Conservation (phyloP, 2,329 filamentous ascomycete species). For the Colletotrichum agaves region DNA sequence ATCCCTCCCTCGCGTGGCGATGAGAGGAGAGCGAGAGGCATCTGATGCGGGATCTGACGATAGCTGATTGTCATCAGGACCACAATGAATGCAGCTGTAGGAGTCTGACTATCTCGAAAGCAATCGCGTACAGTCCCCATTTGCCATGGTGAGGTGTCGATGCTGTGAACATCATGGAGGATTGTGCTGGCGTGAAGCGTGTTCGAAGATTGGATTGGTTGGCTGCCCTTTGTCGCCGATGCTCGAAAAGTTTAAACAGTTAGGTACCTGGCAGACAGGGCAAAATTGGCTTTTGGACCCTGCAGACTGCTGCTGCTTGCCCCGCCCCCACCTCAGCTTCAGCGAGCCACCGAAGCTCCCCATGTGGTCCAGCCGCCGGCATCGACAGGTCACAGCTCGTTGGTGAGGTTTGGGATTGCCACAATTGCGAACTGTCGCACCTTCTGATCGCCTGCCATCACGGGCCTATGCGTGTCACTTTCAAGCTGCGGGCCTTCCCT, state of each 20-base stretch:
- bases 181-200: background rate
- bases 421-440: background rate
- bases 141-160: too few species aligned
- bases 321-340: constrained; percentile 11
- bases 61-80: background rate
- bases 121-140: too few species aligned
- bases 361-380: constrained; percentile 32
- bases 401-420: background rate
- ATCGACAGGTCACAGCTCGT: constrained; percentile 20
- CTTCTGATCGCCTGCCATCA: background rate
- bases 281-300: constrained; percentile 26
- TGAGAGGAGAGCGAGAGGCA: background rate
- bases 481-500: too few species aligned
- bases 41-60: too few species aligned
- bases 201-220: constrained; percentile 3
- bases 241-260: background rate
- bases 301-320: constrained; percentile 15
- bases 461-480: background rate
- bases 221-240: background rate
- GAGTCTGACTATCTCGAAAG: too few species aligned
- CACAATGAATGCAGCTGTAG: background rate
- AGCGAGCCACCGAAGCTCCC: constrained; percentile 24
- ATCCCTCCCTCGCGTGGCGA: background rate
- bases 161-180: too few species aligned
- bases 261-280: background rate